Conservation (phyloP, 208 protist genomes). For the Trypanosoma brucei region DNA sequence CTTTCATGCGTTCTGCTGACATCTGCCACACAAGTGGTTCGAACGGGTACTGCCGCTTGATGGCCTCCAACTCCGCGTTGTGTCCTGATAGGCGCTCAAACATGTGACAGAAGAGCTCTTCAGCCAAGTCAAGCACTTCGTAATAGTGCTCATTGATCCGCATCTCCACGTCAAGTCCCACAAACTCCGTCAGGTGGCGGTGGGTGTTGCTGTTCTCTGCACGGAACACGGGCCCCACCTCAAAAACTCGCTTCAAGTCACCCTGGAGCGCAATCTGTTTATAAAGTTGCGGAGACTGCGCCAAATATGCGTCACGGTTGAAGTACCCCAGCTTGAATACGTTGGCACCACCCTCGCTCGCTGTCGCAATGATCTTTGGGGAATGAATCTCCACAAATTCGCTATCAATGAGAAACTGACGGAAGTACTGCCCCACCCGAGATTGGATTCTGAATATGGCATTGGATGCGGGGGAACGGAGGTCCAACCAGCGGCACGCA, state of each 20-base stretch:
- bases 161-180: constrained; percentile 99
- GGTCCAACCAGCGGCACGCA: constrained; percentile 96
- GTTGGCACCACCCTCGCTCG: constrained; percentile 95
- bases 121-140: constrained; percentile 96
- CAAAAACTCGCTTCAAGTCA: constrained; percentile 94
- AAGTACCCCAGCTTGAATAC: constrained; percentile 95
- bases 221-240: constrained; percentile 97
- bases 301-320: constrained; percentile 92
- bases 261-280: constrained; percentile 99
- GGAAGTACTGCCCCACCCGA: constrained; percentile 93
- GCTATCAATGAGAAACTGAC: constrained; percentile 90
- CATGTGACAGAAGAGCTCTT: constrained; percentile 96
- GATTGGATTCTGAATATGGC: constrained; percentile 97
- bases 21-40: constrained; percentile 87
- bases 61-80: constrained; percentile 78
- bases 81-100: constrained; percentile 88
- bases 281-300: constrained; percentile 99
- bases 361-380: constrained; percentile 98
- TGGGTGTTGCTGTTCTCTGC: constrained; percentile 99
- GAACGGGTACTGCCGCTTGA: constrained; percentile 92
- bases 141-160: constrained; percentile 99
- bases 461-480: constrained; percentile 94
- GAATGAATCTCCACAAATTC: constrained; percentile 99
- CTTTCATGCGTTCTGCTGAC: constrained; percentile 68
- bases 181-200: constrained; percentile 99